Evolutionary conservation across 2,329 filamentous ascomycete species (phyloP).

Genomic region (Curvularia sp.): DNA sequence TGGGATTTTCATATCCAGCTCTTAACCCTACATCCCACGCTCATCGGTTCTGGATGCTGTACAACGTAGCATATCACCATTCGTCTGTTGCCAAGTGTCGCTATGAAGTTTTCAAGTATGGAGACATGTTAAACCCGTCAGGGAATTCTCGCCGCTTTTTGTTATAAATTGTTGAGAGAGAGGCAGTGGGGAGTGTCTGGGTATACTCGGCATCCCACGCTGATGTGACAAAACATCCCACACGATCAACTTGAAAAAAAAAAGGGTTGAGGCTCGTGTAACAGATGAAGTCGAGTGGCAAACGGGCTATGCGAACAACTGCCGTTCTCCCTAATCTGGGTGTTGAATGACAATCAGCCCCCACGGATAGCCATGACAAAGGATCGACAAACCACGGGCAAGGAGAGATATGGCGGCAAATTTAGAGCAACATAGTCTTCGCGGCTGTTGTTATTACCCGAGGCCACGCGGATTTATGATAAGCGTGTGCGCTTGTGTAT

Average conservation of each 20-base stretch:
- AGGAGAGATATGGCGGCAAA: constrained; percentile 3
- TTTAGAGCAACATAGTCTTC: not conserved
- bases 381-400: constrained; percentile 17
- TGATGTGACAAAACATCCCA: constrained; percentile 25
- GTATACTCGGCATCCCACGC: constrained; percentile 38
- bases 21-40: not conserved
- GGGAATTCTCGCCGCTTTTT: constrained; percentile 5
- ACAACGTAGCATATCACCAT: not conserved
- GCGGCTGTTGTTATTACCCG: not conserved
- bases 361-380: constrained; percentile 11
- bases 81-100: not conserved
- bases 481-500: not conserved
- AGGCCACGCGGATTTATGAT: constrained; percentile 10
- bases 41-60: constrained; percentile 13
- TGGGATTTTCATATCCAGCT: not conserved
- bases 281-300: constrained; percentile 12
- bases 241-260: constrained; percentile 25
- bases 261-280: constrained; percentile 22
- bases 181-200: constrained; percentile 17
- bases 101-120: constrained; percentile 9
- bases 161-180: constrained; percentile 24
- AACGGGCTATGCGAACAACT: constrained; percentile 18
- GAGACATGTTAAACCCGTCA: not conserved
- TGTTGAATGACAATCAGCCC: constrained; percentile 14
- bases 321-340: constrained; percentile 7